phyloP scores from a whole-genome alignment of 306 rosid genomes.

The Hippophae rhamnoides region DNA sequence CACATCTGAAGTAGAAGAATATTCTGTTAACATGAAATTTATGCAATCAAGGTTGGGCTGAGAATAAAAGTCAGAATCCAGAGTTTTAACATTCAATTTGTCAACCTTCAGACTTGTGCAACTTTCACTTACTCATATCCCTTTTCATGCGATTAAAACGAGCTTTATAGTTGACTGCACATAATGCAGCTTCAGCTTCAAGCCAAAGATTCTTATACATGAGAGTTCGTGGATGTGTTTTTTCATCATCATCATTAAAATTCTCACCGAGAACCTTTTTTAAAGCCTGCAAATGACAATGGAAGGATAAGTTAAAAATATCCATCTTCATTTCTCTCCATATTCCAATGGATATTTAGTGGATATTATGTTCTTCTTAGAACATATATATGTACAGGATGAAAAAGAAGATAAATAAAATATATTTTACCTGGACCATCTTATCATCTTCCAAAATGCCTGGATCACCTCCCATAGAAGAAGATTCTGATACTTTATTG shows the following conservation, averaged over 20 bases:
- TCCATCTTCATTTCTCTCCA: neutral
- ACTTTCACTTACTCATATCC: conserved; percentile 51
- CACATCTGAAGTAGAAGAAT: conserved; percentile 19
- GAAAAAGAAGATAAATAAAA: conserved; percentile 5
- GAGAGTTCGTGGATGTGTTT: conserved; percentile 35
- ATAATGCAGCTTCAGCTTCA: conserved; percentile 90
- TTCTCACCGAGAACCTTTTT: conserved; percentile 64
- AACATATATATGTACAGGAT: conserved; percentile 5
- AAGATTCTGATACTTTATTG: conserved; percentile 21
- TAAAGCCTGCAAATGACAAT: conserved; percentile 40
- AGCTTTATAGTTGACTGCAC: conserved; percentile 53
- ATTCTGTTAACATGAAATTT: conserved; percentile 8
- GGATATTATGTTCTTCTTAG: neutral
- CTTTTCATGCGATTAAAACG: conserved; percentile 59
- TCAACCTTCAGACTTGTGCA: conserved; percentile 42
- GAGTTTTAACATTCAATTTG: neutral
- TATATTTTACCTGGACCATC: conserved; percentile 50
- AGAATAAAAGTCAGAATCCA: neutral
- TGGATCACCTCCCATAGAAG: conserved; percentile 23
- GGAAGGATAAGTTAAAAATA: conserved; percentile 6
- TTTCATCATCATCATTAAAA: conserved; percentile 47
- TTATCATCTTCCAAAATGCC: conserved; percentile 41
- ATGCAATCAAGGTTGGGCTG: neutral
- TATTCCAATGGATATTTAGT: conserved; percentile 7
- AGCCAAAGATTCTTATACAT: conserved; percentile 87